Conservation (phyloP, 257 asterid genomes). For the Solanum bulbocastanum region DNA sequence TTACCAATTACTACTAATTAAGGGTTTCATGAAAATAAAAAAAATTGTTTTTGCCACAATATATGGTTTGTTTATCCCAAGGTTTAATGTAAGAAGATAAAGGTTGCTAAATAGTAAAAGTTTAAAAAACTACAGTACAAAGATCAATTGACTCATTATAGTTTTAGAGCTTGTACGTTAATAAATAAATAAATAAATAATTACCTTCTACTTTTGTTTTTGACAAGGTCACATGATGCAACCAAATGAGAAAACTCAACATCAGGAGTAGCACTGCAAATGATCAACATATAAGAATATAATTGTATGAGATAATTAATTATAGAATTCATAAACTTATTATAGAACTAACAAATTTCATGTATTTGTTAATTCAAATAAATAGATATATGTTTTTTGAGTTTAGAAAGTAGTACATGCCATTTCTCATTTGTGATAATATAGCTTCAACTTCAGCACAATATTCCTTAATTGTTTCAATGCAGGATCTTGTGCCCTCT, state of each 20-base stretch:
- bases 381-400: background rate
- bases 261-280: background rate
- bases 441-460: background rate
- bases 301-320: background rate
- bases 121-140: background rate
- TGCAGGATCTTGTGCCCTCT: background rate
- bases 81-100: background rate
- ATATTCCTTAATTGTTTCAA: background rate
- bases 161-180: background rate
- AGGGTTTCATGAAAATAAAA: no score
- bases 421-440: background rate
- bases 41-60: background rate
- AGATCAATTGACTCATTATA: background rate
- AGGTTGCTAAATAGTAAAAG: background rate
- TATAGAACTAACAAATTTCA: background rate
- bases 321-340: background rate
- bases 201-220: background rate
- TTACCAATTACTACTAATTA: background rate
- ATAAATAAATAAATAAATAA: background rate
- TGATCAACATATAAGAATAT: background rate
- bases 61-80: background rate
- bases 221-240: background rate
- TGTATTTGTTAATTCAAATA: background rate
- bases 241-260: background rate
- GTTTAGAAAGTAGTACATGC: background rate